A percentile compares a stretch with the other conserved stretches of the same genome.
These are phyloP conservation scores for Xenosphaeropsis pyriputrescens DNA, from an alignment of 2,329 filamentous ascomycete species.

Conservation along the genomic window DNA sequence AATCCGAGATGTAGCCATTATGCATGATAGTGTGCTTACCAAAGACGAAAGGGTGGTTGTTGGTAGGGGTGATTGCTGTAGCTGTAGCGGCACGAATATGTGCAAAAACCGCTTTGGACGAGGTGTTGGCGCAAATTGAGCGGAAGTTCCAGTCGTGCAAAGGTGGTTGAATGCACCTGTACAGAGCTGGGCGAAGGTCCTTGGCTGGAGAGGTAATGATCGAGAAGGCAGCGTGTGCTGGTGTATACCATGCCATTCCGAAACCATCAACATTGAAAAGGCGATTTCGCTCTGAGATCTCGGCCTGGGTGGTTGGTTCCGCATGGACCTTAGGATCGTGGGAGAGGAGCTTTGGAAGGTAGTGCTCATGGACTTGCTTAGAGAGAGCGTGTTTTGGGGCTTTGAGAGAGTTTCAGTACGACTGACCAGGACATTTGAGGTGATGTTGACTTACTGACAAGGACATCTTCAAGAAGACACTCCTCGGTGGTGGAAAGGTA, in stretches of 20 bases:
- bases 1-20: constrained; percentile 33
- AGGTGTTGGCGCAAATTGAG: constrained; percentile 32
- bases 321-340: constrained; percentile 23
- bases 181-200: constrained; percentile 29
- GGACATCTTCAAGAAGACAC: constrained; percentile 37
- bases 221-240: constrained; percentile 19
- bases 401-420: background rate
- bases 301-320: constrained; percentile 23
- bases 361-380: constrained; percentile 34
- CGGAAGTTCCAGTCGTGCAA: constrained; percentile 37
- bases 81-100: constrained; percentile 36
- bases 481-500: constrained; percentile 36
- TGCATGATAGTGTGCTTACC: constrained; percentile 40
- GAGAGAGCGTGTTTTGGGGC: constrained; percentile 23
- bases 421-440: constrained; percentile 5
- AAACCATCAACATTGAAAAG: constrained; percentile 39
- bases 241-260: constrained; percentile 38
- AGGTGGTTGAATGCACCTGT: constrained; percentile 35
- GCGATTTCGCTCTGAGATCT: constrained; percentile 31
- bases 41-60: constrained; percentile 39
- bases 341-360: constrained; percentile 31
- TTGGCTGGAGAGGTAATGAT: constrained; percentile 10
- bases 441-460: constrained; percentile 21
- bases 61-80: constrained; percentile 29
- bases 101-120: constrained; percentile 31